A percentile compares a stretch with the other conserved stretches of the same genome.
phyloP scores from a whole-genome alignment of 2,329 filamentous ascomycete genomes.

The Pestalotiopsis sp. region DNA sequence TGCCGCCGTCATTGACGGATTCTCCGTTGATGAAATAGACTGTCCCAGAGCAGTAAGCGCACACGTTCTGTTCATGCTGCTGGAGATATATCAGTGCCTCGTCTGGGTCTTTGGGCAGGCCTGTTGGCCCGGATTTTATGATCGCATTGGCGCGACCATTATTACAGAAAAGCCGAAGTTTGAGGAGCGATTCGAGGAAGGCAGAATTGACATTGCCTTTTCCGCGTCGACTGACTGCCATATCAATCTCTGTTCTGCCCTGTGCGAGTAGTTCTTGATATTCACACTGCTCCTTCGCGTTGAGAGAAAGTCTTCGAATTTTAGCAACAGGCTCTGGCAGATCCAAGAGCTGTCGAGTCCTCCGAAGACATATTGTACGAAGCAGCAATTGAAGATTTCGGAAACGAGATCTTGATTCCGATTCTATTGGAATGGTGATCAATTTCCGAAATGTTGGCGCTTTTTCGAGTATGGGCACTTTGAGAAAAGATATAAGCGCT shows the following conservation, averaged over 20 bases:
- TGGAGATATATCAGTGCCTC: slow-evolving; percentile 1
- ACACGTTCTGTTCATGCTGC: neutral
- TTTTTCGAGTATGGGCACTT: neutral
- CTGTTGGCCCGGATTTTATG: slow-evolving; percentile 1
- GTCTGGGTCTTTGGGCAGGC: neutral
- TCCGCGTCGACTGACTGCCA: neutral
- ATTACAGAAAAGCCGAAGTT: neutral
- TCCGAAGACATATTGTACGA: neutral
- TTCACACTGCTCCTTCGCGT: neutral
- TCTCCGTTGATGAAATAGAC: neutral
- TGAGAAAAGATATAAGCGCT: neutral
- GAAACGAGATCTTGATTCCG: neutral
- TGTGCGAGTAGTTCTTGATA: neutral
- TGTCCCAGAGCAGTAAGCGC: neutral
- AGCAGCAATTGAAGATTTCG: neutral
- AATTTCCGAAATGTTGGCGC: neutral
- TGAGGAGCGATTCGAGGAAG: neutral
- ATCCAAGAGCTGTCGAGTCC: neutral
- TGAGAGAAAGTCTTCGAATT: neutral
- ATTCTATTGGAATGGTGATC: neutral
- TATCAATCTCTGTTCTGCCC: neutral
- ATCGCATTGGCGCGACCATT: neutral
- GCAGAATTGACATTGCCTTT: neutral
- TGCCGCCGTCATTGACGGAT: neutral
- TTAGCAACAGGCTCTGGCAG: neutral